Base-by-base conservation (phyloP, 2,329 filamentous ascomycete genomes). In the Dothistroma pini region DNA sequence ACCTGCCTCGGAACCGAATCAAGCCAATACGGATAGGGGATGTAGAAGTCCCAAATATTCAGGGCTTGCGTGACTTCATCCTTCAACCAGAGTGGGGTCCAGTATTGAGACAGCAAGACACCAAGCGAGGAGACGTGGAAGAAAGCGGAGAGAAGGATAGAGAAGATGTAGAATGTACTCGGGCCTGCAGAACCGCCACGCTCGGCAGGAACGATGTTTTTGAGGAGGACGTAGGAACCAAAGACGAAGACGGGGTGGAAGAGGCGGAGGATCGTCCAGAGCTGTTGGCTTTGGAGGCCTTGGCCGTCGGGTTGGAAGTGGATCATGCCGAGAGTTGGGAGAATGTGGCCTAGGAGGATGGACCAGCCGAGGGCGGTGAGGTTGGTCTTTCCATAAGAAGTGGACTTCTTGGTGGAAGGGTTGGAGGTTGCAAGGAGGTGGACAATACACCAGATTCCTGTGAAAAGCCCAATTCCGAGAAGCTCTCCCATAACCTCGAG, bases 221-320 rank as follows among this genome's bases (percentile, higher is more conserved):
- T 51, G 38, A 66, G 54, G 41, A 63, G 11, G n/a, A 41, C 57
- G 47, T 51, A 66, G 32, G 48, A 38, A 7, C 51, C 52, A 25
- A 63, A 63, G 12, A 68, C 58, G 44, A 65, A 65, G 4, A 66
- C 12, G 3, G 66, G 66, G 53, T 68, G 66, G 59, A 68, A 68
- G 12, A 68, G 63, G 9, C 66, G 34, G 5, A 58, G 41, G 35
- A 68, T 63, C 6, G 65, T 66, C 66, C 66, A 68, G 25, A 68
- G 31, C 38, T 67, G 66, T 56, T 67, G 63, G 4, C 60, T 65
- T 21, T 58, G 50, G 4, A 64, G 22, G 10, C 66, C 66, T 19
- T 63, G 58, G 6, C 63, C 65, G 32, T 66, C 63, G 21, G 62
- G 57, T 16, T 62, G 41, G 16, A 57, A 53, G 29, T 61, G 60